Conservation (phyloP, 176 grass and related monocot species). For the Phragmites australis region DNA sequence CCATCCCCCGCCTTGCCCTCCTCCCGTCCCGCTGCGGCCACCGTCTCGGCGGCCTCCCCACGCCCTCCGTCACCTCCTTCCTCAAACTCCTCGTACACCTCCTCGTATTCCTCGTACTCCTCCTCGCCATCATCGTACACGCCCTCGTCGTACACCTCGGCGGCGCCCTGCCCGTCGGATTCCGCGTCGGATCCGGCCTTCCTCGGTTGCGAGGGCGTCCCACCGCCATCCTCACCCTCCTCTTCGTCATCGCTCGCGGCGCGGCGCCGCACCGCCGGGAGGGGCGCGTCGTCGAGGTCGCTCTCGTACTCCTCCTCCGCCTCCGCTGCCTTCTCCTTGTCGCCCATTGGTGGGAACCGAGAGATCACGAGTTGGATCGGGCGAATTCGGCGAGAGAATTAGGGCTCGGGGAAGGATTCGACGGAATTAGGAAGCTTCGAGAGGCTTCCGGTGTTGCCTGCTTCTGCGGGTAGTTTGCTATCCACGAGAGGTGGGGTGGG, state of each 20-base stretch:
- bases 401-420: conserved; percentile 30
- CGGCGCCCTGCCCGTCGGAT: conserved; percentile 77
- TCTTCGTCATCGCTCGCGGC: conserved; percentile 88
- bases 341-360: conserved; percentile 34
- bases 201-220: neutral
- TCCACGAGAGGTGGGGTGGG: conserved; percentile 26
- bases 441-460: conserved; percentile 29
- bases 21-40: neutral
- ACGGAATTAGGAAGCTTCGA: conserved; percentile 49
- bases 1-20: conserved; percentile 22
- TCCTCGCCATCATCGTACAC: conserved; percentile 65
- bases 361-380: conserved; percentile 34
- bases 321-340: conserved; percentile 33
- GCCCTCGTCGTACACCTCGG: conserved; percentile 73
- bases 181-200: conserved; percentile 67
- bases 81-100: conserved; percentile 40
- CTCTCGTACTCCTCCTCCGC: conserved; percentile 73
- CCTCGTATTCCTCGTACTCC: conserved; percentile 52
- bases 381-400: conserved; percentile 6
- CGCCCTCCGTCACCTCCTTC: neutral
- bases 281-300: conserved; percentile 85
- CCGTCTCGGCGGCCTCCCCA: neutral
- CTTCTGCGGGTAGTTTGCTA: neutral
- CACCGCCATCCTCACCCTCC: conserved; percentile 14
- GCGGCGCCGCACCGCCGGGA: conserved; percentile 65